Base-by-base conservation (phyloP, 495 filamentous ascomycete genomes). In the Penicillium psychrofluorescens region DNA sequence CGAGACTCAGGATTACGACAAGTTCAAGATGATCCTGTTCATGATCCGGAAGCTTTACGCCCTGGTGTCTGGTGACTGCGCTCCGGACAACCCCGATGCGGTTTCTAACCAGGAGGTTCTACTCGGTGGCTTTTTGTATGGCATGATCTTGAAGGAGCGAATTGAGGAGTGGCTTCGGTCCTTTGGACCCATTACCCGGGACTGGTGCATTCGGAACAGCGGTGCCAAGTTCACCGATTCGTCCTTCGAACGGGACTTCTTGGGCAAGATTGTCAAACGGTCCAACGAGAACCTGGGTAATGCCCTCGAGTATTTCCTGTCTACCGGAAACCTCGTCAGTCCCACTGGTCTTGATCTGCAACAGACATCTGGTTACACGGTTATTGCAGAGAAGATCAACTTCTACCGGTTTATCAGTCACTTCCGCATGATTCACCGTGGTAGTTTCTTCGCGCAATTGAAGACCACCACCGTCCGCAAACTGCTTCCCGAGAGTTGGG, bases 321-420 rank as follows among this genome's bases (percentile, higher is more conserved):
- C 92, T 0, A 98, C 92, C 1, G 92, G 92, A 51, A 98, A 98
- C 57, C 72, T 98, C 28, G 77, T 85, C 51, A 95, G 87, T 68
- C 84, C 86, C 6, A 90, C 85, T 29, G 92, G 92, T 53, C 75
- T 98, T 36, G 92, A 97, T 76, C 63, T 96, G 48, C 91, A 96
- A 51, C 92, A 98, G 59, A 78, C 82, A 1, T 94, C 92, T 27
- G 92, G 92, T 45, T 98, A 92, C 66, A 94, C 86, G 0, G 86
- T 98, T 32, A 91, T 96, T 43, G 92, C 92, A 4, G 92, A 98
- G 65, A 97, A 97, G 75, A 90, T 97, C 57, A 98, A 98, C 73
- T 98, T 97, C 71, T 84, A 94, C 56, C 86, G 92, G 51, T 98
- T 98, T 70, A 94, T 98, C 68, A 91, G 87, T 70, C 92, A 98